phyloP scores from a whole-genome alignment of 2,329 filamentous ascomycete species.

The Botryotinia calthae region DNA sequence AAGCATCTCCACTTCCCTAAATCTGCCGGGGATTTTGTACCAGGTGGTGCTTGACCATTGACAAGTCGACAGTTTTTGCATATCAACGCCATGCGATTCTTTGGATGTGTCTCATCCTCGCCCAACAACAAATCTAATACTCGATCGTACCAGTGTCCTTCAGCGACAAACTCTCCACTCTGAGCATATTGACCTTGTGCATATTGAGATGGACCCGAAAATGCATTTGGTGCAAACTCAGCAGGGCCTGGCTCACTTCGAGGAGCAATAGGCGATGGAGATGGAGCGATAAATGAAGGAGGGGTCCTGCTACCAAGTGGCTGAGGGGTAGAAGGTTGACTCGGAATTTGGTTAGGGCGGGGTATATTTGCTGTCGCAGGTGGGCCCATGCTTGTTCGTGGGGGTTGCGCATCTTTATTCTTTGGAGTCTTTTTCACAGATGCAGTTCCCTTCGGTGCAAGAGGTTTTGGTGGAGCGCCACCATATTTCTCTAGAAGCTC shows the following conservation, averaged over 20 bases:
- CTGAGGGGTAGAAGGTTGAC: conserved; percentile 33
- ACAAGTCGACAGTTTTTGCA: conserved; percentile 81
- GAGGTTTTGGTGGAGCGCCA: conserved; percentile 43
- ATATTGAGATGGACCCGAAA: conserved; percentile 41
- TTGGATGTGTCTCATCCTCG: conserved; percentile 89
- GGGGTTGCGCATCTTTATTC: conserved; percentile 26
- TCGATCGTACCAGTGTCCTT: conserved; percentile 85
- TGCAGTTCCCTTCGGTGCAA: conserved; percentile 29
- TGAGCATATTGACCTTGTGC: conserved; percentile 32
- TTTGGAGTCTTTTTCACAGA: conserved; percentile 31
- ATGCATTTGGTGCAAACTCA: conserved; percentile 75
- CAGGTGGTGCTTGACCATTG: conserved; percentile 93
- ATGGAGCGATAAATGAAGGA: conserved; percentile 2
- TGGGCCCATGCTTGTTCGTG: conserved; percentile 52
- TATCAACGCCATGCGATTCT: conserved; percentile 86
- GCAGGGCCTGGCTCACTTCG: conserved; percentile 41
- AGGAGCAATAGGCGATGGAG: conserved; percentile 30
- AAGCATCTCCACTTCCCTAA: conserved; percentile 87
- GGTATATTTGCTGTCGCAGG: conserved; percentile 63
- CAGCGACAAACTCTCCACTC: conserved; percentile 24
- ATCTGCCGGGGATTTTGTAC: conserved; percentile 72
- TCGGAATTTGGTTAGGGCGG: conserved; percentile 38
- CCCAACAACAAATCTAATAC: conserved; percentile 88
- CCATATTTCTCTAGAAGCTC: conserved; percentile 94
- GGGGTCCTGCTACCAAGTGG: conserved; percentile 15